Evolutionary conservation across 2,329 filamentous ascomycete genomes (phyloP), one percentile per base, ranked within the genome.

Genomic region (Stenocarpella maydis): DNA sequence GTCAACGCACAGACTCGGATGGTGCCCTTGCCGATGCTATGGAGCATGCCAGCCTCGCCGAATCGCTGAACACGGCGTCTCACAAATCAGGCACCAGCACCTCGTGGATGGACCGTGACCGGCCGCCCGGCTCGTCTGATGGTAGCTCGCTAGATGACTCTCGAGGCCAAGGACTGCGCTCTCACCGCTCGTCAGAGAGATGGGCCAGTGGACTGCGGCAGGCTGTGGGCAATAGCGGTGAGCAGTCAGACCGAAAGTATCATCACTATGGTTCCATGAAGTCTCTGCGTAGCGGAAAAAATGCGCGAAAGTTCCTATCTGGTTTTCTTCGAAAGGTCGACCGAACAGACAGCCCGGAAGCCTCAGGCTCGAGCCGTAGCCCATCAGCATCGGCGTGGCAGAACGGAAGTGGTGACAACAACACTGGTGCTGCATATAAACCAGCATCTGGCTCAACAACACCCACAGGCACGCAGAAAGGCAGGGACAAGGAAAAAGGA

Each of bases 41-140:
- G 26, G 86, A 88, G 39, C 82, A 82, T 65, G 74, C 78, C 19
- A 80, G 77, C 45, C 73, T 84, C 14, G 72, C 78, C 15, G 82
- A 83, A 65, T 77, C 78, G 34, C 73, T 79, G 65, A 80, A 74
- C 34, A 69, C 49, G 37, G 70, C 78, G 12, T 78, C 82, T 8
- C 80, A 80, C 60, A 80, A 77, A n/a, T 78, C 77, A 52, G 71
- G 67, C 39, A 68, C 52, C 63, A 73, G 74, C 69, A 65, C 74
- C 8, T 72, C 77, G 21, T 81, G 79, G 78, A 71, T 76, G 31
- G 80, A 82, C 21, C 75, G 76, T 54, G 78, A 81, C 31, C 76
- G 76, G 0, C 78, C 84, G 4, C 84, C 85, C 0, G 84, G 84
- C 1, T 87, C 85, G 17, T 86, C 86, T 1, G 85, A 65, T 12